Evolutionary conservation across 176 grass and related monocot species (phyloP).

Genomic region (Panicum miliaceum): DNA sequence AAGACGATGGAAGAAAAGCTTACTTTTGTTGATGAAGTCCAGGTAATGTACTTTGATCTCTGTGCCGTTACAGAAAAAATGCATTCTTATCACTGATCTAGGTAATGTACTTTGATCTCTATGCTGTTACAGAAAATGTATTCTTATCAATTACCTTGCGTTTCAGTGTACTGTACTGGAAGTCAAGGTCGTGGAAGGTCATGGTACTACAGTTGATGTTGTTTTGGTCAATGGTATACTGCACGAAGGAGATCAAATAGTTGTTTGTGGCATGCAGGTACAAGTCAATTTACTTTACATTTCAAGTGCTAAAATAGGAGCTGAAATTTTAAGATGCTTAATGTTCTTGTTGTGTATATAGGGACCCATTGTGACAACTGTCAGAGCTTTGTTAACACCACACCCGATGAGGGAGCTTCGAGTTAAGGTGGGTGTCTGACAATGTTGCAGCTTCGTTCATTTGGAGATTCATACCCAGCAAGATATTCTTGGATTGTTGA

Average conservation of each 20-base stretch:
- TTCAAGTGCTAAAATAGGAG: neutral
- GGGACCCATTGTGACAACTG: constrained; percentile 82
- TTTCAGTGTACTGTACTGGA: constrained; percentile 94
- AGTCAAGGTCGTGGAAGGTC: constrained; percentile 94
- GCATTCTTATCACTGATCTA: constrained; percentile 50
- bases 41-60: constrained; percentile 55
- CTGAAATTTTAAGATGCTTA: constrained; percentile 25
- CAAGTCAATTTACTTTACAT: neutral
- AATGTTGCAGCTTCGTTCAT: constrained; percentile 31
- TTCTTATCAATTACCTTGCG: constrained; percentile 34
- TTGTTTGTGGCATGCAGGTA: constrained; percentile 97
- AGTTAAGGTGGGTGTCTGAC: constrained; percentile 71
- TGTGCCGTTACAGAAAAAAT: constrained; percentile 15
- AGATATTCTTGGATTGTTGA: neutral
- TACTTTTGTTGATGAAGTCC: constrained; percentile 92
- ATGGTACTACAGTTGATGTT: constrained; percentile 92
- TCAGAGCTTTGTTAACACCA: constrained; percentile 89
- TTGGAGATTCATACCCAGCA: constrained; percentile 2
- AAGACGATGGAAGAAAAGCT: constrained; percentile 95
- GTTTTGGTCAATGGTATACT: constrained; percentile 88
- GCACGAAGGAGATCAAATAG: constrained; percentile 92
- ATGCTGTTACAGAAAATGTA: constrained; percentile 14
- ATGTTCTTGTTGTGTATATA: constrained; percentile 30
- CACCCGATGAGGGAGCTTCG: constrained; percentile 95
- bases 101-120: constrained; percentile 49